Evolutionary conservation across 2,329 filamentous ascomycete genomes (phyloP).

Genomic region (Aspergillus tamarii): DNA sequence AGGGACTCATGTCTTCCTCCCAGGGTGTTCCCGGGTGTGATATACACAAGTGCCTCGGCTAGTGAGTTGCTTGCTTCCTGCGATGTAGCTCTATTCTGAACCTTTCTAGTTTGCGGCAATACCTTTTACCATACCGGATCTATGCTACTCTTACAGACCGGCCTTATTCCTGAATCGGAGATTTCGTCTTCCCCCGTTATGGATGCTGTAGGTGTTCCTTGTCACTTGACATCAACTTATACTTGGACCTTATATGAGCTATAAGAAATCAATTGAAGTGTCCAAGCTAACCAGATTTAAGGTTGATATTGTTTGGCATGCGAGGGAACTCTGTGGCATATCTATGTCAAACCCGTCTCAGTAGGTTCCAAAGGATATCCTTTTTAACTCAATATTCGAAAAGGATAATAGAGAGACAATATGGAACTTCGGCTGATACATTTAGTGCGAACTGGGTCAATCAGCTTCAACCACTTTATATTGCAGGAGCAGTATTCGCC

Average conservation of each 20-base stretch:
- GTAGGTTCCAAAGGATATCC: neutral
- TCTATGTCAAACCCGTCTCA: neutral
- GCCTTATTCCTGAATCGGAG: neutral
- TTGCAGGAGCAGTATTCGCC: neutral
- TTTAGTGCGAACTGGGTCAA: neutral
- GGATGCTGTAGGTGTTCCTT: neutral
- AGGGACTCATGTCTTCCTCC: neutral
- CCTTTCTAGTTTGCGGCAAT: constrained; percentile 19
- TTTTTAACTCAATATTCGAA: too few relatives aligned
- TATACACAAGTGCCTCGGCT: neutral
- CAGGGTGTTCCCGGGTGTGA: neutral
- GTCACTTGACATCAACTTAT: neutral
- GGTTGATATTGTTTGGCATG: neutral
- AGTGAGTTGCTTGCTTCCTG: neutral
- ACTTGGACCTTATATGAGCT: neutral
- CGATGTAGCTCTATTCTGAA: neutral
- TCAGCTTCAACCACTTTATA: neutral
- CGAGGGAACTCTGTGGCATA: neutral
- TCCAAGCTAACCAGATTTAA: neutral
- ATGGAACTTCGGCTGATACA: neutral
- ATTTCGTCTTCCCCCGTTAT: neutral
- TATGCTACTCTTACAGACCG: constrained; percentile 20
- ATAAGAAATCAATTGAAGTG: neutral
- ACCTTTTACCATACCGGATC: constrained; percentile 23
- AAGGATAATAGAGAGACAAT: neutral